Base-by-base conservation (phyloP, 169 alveolate genomes). In the Eimeria zaria region DNA sequence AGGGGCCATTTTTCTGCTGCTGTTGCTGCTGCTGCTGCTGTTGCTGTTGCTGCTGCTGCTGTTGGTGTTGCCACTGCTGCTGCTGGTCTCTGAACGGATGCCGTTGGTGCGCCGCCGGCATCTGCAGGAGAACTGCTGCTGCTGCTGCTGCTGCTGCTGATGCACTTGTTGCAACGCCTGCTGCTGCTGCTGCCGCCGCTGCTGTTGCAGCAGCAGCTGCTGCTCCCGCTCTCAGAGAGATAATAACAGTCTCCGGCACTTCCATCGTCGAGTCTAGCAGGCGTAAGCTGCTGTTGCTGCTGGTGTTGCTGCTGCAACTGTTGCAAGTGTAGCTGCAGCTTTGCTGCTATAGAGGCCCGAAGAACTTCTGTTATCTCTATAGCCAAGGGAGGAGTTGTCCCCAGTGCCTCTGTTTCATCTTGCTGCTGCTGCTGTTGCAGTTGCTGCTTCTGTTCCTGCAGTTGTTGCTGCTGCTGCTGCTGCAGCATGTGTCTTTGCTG, bases 1-100 rank as follows among this genome's bases (percentile, higher is more conserved):
- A 81, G 51, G 30, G 90, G 90, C 90, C 90, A 81, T 55, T 30
- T 27, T n/a, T n/a, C 71, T 81, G 90, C 90, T 53, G 90, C 90
- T 81, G 41, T 8, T 48, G 90, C 90, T 48, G 90, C 90, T 53
- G 87, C 55, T 76, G 87, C 62, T 39, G 64, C 87, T 39, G 87
- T 48, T 71, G 81, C 48, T 71, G 81, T 12, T 71, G 83, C 83
- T 27, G 83, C 46, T 36, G 83, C 83, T 39, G 83, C 83, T 18
- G 55, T n/a, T 44, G 89, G 11, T 33, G 91, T 41, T 81, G 90
- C 69, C 33, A 53, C 51, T 53, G 69, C 53, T 24, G 90, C 71
- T 48, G 90, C 69, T 22, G 93, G 81, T 60, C 33, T 39, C 16
- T 39, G 88, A 30, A 53, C 55, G 16, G 48, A 33, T 6, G 93